Conservation (phyloP, 2,329 filamentous ascomycete genomes). For the Paraphoma chrysanthemicola region DNA sequence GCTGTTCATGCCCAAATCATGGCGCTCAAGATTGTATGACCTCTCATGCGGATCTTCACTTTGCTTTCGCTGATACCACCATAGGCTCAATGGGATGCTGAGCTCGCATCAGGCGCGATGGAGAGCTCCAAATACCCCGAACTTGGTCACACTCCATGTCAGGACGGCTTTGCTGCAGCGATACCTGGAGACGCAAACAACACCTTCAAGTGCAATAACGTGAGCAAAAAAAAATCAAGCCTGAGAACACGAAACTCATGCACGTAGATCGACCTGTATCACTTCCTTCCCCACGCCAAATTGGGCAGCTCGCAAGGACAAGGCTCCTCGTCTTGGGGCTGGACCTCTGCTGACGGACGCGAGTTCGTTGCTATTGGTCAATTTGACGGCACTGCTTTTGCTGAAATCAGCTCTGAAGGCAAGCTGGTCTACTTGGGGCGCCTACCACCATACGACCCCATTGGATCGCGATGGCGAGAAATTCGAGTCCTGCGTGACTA, state of each 20-base stretch:
- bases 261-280: slow-evolving; percentile 58
- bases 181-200: slow-evolving; percentile 43
- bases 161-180: slow-evolving; percentile 41
- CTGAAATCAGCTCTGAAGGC: slow-evolving; percentile 52
- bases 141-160: slow-evolving; percentile 38
- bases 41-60: neutral
- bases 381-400: slow-evolving; percentile 41
- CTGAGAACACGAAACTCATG: slow-evolving; percentile 10
- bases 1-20: slow-evolving; percentile 44
- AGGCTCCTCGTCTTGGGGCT: slow-evolving; percentile 58
- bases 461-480: slow-evolving; percentile 58
- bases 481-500: slow-evolving; percentile 52
- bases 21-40: slow-evolving; percentile 38
- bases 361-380: slow-evolving; percentile 62
- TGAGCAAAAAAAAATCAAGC: slow-evolving; percentile 11
- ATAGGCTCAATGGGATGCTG: slow-evolving; percentile 33
- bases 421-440: slow-evolving; percentile 60
- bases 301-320: slow-evolving; percentile 54
- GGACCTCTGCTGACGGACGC: slow-evolving; percentile 57
- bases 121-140: slow-evolving; percentile 36
- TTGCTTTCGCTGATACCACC: slow-evolving; percentile 5
- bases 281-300: slow-evolving; percentile 60
- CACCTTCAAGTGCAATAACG: slow-evolving; percentile 47
- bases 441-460: slow-evolving; percentile 54
- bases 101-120: slow-evolving; percentile 33